Conservation (phyloP, 768 basidiomycete species). For the Mycena galericulata region DNA sequence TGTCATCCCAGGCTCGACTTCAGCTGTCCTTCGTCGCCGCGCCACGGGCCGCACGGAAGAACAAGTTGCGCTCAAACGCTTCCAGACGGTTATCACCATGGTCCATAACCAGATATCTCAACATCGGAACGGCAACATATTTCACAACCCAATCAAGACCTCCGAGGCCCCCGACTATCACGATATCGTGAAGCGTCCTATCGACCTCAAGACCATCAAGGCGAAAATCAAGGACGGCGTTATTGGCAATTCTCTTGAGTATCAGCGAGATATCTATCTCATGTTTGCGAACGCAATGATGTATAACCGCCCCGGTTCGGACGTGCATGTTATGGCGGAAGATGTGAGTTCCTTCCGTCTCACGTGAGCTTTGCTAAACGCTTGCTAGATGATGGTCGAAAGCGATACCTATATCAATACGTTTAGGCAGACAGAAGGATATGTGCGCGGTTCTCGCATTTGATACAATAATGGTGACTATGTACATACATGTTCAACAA, state of each 20-base stretch:
- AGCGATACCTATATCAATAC: conserved; percentile 74
- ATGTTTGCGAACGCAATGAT: conserved; percentile 99
- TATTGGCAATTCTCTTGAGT: conserved; percentile 86
- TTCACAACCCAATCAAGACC: conserved; percentile 89
- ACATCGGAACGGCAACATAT: conserved; percentile 90
- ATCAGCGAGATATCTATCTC: conserved; percentile 88
- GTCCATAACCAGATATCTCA: conserved; percentile 86
- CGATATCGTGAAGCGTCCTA: conserved; percentile 93
- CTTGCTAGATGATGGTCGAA: conserved; percentile 77
- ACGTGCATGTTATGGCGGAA: conserved; percentile 91
- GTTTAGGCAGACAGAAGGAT: conserved; percentile 83
- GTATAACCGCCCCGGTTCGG: conserved; percentile 90
- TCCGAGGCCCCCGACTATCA: conserved; percentile 93
- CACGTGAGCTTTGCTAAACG: neutral
- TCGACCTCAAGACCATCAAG: conserved; percentile 96
- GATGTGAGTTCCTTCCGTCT: conserved; percentile 66
- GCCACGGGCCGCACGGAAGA: conserved; percentile 55
- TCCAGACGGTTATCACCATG: conserved; percentile 85
- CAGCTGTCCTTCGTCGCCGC: conserved; percentile 48
- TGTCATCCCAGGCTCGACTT: conserved; percentile 15
- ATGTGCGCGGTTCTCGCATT: conserved; percentile 56
- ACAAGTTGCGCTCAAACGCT: conserved; percentile 73
- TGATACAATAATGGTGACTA: conserved; percentile 26
- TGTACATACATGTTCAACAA: conserved; percentile 15
- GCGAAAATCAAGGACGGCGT: conserved; percentile 84